These are phyloP conservation scores for Moricandia moricandioides DNA, from an alignment of 345 rosid species.

Conservation along the genomic window DNA sequence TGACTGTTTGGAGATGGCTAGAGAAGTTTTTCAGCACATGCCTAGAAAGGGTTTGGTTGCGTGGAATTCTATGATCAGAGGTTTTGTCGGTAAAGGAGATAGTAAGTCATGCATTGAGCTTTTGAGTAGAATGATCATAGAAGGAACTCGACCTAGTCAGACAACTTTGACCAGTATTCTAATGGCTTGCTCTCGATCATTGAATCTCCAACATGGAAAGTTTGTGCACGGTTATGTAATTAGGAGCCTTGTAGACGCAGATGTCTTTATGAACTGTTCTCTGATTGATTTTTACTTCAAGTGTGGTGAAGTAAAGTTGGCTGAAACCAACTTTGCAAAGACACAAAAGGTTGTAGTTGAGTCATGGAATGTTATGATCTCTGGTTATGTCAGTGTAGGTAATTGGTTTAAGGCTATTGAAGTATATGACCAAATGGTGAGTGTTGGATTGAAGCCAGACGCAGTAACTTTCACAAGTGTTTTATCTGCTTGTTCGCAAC, in stretches of 20 bases:
- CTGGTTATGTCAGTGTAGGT: slow-evolving; percentile 53
- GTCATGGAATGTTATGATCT: slow-evolving; percentile 69
- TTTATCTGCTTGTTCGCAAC: slow-evolving; percentile 64
- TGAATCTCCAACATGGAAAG: slow-evolving; percentile 52
- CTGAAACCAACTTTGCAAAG: slow-evolving; percentile 49
- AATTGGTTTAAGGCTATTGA: slow-evolving; percentile 51
- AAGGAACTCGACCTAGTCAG: slow-evolving; percentile 49
- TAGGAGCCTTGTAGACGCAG: slow-evolving; percentile 41
- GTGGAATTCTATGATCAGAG: slow-evolving; percentile 66
- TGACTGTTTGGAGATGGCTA: slow-evolving; percentile 56
- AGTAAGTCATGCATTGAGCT: slow-evolving; percentile 50
- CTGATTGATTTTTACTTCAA: slow-evolving; percentile 64
- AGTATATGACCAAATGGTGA: slow-evolving; percentile 45
- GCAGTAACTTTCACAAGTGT: slow-evolving; percentile 55
- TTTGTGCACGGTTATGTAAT: slow-evolving; percentile 52
- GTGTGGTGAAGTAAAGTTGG: slow-evolving; percentile 50
- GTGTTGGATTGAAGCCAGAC: slow-evolving; percentile 50
- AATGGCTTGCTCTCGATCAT: slow-evolving; percentile 60
- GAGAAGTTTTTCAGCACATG: slow-evolving; percentile 49
- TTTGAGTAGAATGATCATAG: slow-evolving; percentile 52
- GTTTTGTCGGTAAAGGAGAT: slow-evolving; percentile 48
- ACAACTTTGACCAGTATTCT: slow-evolving; percentile 58
- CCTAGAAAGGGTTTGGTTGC: slow-evolving; percentile 49
- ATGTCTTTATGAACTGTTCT: slow-evolving; percentile 41
- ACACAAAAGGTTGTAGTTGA: slow-evolving; percentile 32